Evolutionary conservation across 2,329 filamentous ascomycete species (phyloP).

Genomic region (Pestalotiopsis sp.): DNA sequence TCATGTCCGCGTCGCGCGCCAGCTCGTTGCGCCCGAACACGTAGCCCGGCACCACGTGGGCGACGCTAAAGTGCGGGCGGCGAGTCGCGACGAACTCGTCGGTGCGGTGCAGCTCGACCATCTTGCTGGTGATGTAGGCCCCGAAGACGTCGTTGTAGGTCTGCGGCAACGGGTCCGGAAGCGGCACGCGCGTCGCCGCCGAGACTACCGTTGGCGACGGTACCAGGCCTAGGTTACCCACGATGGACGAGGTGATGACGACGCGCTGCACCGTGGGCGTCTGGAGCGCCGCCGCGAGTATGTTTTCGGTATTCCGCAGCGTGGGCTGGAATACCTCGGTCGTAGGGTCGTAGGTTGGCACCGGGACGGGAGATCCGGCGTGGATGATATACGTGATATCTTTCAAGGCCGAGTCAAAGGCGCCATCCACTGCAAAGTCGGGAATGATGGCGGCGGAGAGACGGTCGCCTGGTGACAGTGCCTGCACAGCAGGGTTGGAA

Average conservation of each 20-base stretch:
- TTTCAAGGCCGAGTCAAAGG: neutral
- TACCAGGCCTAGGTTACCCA: slow-evolving; percentile 21
- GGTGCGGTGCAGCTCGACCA: slow-evolving; percentile 22
- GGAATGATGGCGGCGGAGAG: slow-evolving; percentile 26
- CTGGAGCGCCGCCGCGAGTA: slow-evolving; percentile 26
- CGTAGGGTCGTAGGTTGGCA: neutral
- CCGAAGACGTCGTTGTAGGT: slow-evolving; percentile 20
- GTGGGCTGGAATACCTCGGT: neutral
- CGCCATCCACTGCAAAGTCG: slow-evolving; percentile 19
- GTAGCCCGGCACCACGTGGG: slow-evolving; percentile 29
- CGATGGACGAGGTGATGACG: slow-evolving; percentile 29
- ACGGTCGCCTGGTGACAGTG: slow-evolving; percentile 18
- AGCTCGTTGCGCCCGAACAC: slow-evolving; percentile 32
- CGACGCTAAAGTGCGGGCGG: slow-evolving; percentile 27
- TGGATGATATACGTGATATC: neutral
- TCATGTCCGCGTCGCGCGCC: slow-evolving; percentile 23
- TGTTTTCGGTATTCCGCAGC: neutral
- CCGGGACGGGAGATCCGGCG: neutral
- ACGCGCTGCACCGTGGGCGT: slow-evolving; percentile 24
- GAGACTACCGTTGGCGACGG: slow-evolving; percentile 17
- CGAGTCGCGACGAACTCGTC: slow-evolving; percentile 25
- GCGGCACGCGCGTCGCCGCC: slow-evolving; percentile 22
- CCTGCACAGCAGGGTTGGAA: slow-evolving; percentile 26
- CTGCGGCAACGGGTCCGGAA: slow-evolving; percentile 20
- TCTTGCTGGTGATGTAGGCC: slow-evolving; percentile 26